These are phyloP conservation scores for Pseudonitzschia delicatissima DNA, from an alignment of 108 stramenopile genomes.

Conservation along the genomic window DNA sequence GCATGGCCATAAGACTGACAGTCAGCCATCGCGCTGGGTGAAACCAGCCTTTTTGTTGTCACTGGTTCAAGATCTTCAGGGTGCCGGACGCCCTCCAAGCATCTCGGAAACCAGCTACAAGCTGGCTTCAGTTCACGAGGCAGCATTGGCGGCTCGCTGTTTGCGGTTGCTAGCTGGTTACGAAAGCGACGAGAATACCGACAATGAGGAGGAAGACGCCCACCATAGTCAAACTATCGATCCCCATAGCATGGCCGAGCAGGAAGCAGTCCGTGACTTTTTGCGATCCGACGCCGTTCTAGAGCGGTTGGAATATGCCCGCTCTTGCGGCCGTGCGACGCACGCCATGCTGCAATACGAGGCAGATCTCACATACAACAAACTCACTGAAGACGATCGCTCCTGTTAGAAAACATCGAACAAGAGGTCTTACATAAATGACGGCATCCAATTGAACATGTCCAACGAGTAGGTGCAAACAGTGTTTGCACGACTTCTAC, in stretches of 20 bases:
- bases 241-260: neutral
- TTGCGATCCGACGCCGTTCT: constrained; percentile 22
- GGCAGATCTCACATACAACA: constrained; percentile 26
- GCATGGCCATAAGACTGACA: neutral
- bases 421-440: too few species aligned
- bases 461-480: too few species aligned
- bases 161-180: constrained; percentile 25
- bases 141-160: constrained; percentile 41
- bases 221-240: too few species aligned
- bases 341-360: constrained; percentile 31
- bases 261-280: constrained; percentile 11
- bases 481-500: too few species aligned
- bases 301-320: constrained; percentile 32
- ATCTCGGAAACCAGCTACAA: constrained; percentile 21
- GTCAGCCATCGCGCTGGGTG: constrained; percentile 12
- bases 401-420: constrained; percentile 32
- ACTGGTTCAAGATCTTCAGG: constrained; percentile 36
- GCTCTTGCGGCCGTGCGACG: constrained; percentile 25
- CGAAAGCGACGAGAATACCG: neutral
- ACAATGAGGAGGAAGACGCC: neutral
- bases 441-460: too few species aligned
- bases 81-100: constrained; percentile 41
- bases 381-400: constrained; percentile 35
- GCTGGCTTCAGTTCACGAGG: constrained; percentile 44
- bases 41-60: constrained; percentile 18